Percentiles rank a stretch among this genome's conserved stretches.
phyloP scores from a whole-genome alignment of 768 basidiomycete genomes.

The Mycena vitilis region DNA sequence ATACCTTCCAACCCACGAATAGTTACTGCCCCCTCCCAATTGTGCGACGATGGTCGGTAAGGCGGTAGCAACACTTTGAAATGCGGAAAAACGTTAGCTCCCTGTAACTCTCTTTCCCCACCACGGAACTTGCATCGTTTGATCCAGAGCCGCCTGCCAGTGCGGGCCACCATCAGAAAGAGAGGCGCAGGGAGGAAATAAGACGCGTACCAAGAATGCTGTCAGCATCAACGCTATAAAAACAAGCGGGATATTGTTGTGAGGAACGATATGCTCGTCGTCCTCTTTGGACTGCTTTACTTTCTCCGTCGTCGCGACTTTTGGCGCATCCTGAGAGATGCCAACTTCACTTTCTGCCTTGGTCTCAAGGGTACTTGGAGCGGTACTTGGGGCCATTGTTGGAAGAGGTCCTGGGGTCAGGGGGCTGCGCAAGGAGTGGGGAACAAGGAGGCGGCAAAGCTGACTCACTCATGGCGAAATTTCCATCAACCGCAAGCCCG shows the following conservation, averaged over 20 bases:
- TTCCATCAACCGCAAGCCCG: too few relatives aligned
- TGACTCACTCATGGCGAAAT: not conserved
- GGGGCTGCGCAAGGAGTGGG: too few relatives aligned
- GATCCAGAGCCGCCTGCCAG: constrained; percentile 54
- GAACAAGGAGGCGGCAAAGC: not conserved
- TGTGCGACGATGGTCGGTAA: constrained; percentile 76
- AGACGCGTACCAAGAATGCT: constrained; percentile 24
- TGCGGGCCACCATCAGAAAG: not conserved
- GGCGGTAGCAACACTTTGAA: constrained; percentile 71
- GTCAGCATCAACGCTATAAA: constrained; percentile 31
- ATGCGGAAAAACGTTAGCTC: not conserved
- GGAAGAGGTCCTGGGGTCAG: not conserved
- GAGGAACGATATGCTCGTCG: constrained; percentile 33
- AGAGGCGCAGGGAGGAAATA: not conserved
- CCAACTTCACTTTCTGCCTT: too few relatives aligned
- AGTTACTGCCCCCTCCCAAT: constrained; percentile 70
- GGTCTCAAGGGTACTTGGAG: not conserved
- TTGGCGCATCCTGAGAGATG: not conserved
- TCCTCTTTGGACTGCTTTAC: constrained; percentile 26
- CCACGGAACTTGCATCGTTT: constrained; percentile 50
- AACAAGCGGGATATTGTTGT: constrained; percentile 35
- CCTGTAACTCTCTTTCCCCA: not conserved
- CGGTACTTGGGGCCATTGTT: not conserved
- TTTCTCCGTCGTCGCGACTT: not conserved
- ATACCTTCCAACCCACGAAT: constrained; percentile 81